phyloP scores from a whole-genome alignment of 1,284 basidiomycete species.

The Leccinum holopus region DNA sequence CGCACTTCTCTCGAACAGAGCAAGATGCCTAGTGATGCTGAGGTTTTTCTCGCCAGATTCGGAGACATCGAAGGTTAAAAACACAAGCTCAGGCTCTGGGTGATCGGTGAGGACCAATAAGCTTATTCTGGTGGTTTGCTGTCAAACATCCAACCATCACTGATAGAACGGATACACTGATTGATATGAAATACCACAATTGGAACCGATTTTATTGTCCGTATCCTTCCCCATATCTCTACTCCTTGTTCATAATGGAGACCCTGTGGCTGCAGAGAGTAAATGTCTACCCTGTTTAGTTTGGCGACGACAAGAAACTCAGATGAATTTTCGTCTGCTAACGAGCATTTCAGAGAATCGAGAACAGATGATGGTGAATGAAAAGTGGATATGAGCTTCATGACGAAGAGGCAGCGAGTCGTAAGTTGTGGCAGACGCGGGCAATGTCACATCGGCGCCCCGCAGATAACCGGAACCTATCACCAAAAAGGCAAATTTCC shows the following conservation, averaged over 20 bases:
- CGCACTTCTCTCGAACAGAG: constrained; percentile 54
- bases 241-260: constrained; percentile 54
- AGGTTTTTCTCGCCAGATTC: constrained; percentile 40
- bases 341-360: constrained; percentile 58
- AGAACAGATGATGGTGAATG: constrained; percentile 64
- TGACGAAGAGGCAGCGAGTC: constrained; percentile 25
- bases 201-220: constrained; percentile 53
- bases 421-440: background rate
- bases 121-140: constrained; percentile 50
- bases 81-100: constrained; percentile 66
- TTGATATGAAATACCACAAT: constrained; percentile 42
- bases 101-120: constrained; percentile 68
- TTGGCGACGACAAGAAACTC: constrained; percentile 70
- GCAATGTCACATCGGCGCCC: too few relatives aligned
- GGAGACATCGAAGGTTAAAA: constrained; percentile 50
- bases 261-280: constrained; percentile 57
- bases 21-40: constrained; percentile 41
- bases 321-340: constrained; percentile 45
- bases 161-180: constrained; percentile 3
- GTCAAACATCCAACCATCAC: constrained; percentile 13
- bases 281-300: constrained; percentile 61
- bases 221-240: constrained; percentile 66
- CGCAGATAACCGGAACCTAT: too few relatives aligned
- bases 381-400: constrained; percentile 72
- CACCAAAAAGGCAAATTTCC: too few relatives aligned